Evolutionary conservation across 2,329 filamentous ascomycete genomes (phyloP).

Genomic region (Paraconiothyrium brasiliense): DNA sequence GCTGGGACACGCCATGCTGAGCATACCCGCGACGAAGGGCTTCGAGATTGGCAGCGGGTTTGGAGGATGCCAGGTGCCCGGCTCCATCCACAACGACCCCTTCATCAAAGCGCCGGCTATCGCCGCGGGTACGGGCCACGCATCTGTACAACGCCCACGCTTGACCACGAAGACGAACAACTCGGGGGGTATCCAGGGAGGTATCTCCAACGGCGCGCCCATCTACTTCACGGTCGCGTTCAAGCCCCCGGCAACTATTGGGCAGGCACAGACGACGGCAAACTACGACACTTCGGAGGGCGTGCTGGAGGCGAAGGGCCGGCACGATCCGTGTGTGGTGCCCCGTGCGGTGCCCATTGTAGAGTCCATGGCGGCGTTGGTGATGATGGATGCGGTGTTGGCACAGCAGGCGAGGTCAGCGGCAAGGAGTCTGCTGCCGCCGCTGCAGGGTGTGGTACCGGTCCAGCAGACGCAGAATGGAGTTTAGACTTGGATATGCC

Average conservation of each 20-base stretch:
- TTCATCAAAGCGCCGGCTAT: constrained; percentile 71
- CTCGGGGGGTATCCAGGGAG: constrained; percentile 93
- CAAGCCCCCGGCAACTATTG: constrained; percentile 94
- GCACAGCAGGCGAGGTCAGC: constrained; percentile 73
- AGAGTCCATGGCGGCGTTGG: constrained; percentile 89
- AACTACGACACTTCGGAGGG: constrained; percentile 81
- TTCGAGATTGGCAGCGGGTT: constrained; percentile 97
- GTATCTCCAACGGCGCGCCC: constrained; percentile 90
- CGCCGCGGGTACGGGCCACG: constrained; percentile 54
- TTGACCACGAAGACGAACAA: constrained; percentile 93
- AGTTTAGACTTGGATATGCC: constrained; percentile 12
- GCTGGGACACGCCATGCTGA: constrained; percentile 92
- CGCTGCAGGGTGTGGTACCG: constrained; percentile 50
- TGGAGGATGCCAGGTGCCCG: constrained; percentile 82
- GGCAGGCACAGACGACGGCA: constrained; percentile 84
- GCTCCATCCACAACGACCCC: constrained; percentile 90
- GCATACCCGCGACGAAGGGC: constrained; percentile 92
- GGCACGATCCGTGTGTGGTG: constrained; percentile 94
- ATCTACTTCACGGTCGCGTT: constrained; percentile 96
- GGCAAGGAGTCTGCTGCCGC: constrained; percentile 48
- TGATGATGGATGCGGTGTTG: constrained; percentile 86
- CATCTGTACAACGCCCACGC: constrained; percentile 59
- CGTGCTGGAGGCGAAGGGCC: constrained; percentile 85
- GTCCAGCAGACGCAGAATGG: constrained; percentile 27
- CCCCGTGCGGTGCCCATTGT: constrained; percentile 87